Conservation (phyloP, 345 rosid species). For the Carallia brachiata region DNA sequence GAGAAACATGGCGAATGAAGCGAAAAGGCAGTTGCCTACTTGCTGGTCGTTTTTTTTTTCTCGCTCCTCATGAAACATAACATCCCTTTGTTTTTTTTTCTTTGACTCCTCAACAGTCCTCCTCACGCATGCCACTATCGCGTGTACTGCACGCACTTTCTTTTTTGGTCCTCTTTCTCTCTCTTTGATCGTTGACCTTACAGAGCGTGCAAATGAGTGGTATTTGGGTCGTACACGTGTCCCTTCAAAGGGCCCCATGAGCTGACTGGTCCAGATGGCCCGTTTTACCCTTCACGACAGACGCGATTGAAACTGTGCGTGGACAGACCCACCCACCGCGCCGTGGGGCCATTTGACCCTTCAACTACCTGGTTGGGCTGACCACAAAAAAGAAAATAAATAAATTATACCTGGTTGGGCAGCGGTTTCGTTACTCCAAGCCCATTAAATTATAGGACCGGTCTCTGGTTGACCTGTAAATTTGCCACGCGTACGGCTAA, state of each 20-base stretch:
- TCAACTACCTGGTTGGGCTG: background rate
- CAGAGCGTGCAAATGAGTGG: background rate
- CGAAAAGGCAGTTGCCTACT: conserved; percentile 21
- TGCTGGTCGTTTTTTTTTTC: conserved; percentile 15
- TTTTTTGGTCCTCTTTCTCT: background rate
- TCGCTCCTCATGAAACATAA: background rate
- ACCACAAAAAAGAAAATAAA: too few species aligned
- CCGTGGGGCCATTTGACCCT: too few species aligned
- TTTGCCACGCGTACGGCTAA: background rate
- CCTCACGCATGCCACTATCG: background rate
- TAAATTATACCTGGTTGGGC: too few species aligned
- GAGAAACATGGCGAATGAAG: conserved; percentile 13
- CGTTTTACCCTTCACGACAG: background rate
- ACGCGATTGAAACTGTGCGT: background rate
- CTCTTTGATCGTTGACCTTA: background rate
- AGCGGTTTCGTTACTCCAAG: too few species aligned
- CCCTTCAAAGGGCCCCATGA: background rate
- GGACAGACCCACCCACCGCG: too few species aligned
- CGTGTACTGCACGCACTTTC: conserved; percentile 6
- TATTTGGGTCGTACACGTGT: conserved; percentile 16
- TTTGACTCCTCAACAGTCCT: background rate
- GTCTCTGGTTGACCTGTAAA: background rate
- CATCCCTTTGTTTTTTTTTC: background rate
- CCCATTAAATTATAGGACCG: background rate
- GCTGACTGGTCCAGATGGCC: conserved; percentile 10